Evolutionary conservation across 1,139 yeast genomes (phyloP).

Genomic region (Magnusiomyces ingens): DNA sequence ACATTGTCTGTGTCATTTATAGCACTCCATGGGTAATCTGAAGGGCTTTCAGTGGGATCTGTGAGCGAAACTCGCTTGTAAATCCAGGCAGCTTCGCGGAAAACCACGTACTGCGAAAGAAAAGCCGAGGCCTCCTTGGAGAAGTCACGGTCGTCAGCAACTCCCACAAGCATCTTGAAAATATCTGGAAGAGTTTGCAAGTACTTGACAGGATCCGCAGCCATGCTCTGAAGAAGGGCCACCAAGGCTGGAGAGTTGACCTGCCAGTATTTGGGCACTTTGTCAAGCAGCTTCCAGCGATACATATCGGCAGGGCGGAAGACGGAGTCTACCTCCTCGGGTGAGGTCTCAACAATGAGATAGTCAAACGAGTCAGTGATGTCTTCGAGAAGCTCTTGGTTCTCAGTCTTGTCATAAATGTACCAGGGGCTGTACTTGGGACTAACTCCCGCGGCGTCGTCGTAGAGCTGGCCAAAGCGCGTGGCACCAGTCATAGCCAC

Average conservation of each 20-base stretch:
- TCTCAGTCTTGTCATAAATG: slow-evolving; percentile 74
- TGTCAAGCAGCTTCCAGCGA: slow-evolving; percentile 38
- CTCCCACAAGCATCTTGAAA: not conserved
- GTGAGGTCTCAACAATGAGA: slow-evolving; percentile 44
- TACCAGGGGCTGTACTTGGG: slow-evolving; percentile 30
- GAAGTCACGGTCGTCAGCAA: not conserved
- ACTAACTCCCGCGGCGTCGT: slow-evolving; percentile 15
- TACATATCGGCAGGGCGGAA: slow-evolving; percentile 21
- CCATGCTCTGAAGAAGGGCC: slow-evolving; percentile 13
- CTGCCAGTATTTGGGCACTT: slow-evolving; percentile 35
- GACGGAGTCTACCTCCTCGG: slow-evolving; percentile 22
- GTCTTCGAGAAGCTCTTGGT: slow-evolving; percentile 32
- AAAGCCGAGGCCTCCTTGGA: not conserved
- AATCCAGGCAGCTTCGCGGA: slow-evolving; percentile 28
- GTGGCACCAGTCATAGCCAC: slow-evolving; percentile 88
- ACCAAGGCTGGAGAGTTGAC: slow-evolving; percentile 24
- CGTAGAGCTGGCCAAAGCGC: slow-evolving; percentile 56
- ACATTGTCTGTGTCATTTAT: not conserved
- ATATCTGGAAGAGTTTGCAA: not conserved
- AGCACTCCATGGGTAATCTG: slow-evolving; percentile 12
- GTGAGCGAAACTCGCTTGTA: slow-evolving; percentile 27
- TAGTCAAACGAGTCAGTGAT: slow-evolving; percentile 55
- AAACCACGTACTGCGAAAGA: slow-evolving; percentile 5
- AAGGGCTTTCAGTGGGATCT: slow-evolving; percentile 1
- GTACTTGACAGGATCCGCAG: slow-evolving; percentile 7